Evolutionary conservation across 2,329 filamentous ascomycete species (phyloP).

Genomic region (Nannizziopsis barbatae): DNA sequence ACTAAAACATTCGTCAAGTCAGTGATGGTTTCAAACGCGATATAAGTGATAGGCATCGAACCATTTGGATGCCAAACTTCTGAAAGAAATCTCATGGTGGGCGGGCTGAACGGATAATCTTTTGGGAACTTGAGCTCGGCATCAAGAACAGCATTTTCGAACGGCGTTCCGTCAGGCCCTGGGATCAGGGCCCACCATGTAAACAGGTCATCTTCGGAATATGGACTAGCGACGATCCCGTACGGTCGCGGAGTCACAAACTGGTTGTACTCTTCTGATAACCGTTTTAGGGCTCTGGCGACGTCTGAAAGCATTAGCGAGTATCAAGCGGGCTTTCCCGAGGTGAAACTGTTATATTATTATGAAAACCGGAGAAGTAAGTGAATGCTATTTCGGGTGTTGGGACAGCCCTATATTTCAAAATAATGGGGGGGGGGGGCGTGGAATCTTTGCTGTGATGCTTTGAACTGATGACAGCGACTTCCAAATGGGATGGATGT

Average conservation of each 20-base stretch:
- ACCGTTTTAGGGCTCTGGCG: constrained; percentile 51
- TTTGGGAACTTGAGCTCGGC: constrained; percentile 90
- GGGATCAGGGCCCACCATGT: constrained; percentile 95
- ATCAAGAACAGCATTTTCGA: constrained; percentile 89
- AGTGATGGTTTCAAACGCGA: neutral
- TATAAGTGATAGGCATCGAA: constrained; percentile 31
- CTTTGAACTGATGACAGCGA: too few species aligned
- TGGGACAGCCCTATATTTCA: too few species aligned
- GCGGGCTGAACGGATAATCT: constrained; percentile 93
- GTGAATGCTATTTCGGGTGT: too few species aligned
- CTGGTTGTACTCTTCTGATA: constrained; percentile 92
- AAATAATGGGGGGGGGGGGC: too few species aligned
- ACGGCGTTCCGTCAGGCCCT: constrained; percentile 89
- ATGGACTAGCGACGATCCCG: constrained; percentile 87
- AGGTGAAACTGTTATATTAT: neutral
- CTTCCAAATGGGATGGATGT: too few species aligned
- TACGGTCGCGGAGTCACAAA: constrained; percentile 94
- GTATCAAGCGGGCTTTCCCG: neutral
- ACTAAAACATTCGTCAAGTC: constrained; percentile 37
- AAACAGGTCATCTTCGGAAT: constrained; percentile 89
- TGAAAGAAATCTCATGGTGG: constrained; percentile 90
- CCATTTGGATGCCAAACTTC: constrained; percentile 90
- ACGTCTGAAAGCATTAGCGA: constrained; percentile 39
- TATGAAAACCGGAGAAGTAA: neutral
- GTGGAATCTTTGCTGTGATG: too few species aligned